Percentiles rank a stretch among this genome's conserved stretches.
Conservation (phyloP, 192 early-diverging fungal species). For the Entomortierella chlamydospora region DNA sequence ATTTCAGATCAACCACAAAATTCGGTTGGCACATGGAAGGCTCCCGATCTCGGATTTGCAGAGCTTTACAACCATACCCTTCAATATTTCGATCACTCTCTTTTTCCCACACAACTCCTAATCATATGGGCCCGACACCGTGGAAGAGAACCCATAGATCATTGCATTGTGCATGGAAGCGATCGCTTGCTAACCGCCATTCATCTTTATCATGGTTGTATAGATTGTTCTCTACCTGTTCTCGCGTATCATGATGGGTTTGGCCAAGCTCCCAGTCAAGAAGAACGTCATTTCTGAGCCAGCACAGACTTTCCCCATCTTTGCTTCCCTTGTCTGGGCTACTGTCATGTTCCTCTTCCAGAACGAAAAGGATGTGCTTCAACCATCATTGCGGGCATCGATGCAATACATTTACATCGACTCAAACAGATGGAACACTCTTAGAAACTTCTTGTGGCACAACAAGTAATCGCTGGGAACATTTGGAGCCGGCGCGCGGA, state of each 20-base stretch:
- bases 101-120: too few relatives aligned
- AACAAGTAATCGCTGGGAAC: constrained; percentile 70
- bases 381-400: constrained; percentile 90
- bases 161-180: too few relatives aligned
- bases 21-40: too few relatives aligned
- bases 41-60: too few relatives aligned
- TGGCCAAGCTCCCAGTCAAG: constrained; percentile 86
- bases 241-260: constrained; percentile 88
- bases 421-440: constrained; percentile 81
- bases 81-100: too few relatives aligned
- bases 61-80: too few relatives aligned
- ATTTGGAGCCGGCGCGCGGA: background rate
- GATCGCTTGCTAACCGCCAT: too few relatives aligned
- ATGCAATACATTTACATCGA: constrained; percentile 97
- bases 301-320: constrained; percentile 84
- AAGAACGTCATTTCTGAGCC: constrained; percentile 78
- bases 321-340: constrained; percentile 96
- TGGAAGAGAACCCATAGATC: too few relatives aligned
- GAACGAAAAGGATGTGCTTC: constrained; percentile 87
- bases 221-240: constrained; percentile 95
- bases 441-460: constrained; percentile 84
- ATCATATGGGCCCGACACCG: background rate
- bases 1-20: background rate
- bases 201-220: too few relatives aligned
- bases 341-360: constrained; percentile 96